phyloP scores from a whole-genome alignment of 805 yeast species.

The Komagataella pseudopastoris region DNA sequence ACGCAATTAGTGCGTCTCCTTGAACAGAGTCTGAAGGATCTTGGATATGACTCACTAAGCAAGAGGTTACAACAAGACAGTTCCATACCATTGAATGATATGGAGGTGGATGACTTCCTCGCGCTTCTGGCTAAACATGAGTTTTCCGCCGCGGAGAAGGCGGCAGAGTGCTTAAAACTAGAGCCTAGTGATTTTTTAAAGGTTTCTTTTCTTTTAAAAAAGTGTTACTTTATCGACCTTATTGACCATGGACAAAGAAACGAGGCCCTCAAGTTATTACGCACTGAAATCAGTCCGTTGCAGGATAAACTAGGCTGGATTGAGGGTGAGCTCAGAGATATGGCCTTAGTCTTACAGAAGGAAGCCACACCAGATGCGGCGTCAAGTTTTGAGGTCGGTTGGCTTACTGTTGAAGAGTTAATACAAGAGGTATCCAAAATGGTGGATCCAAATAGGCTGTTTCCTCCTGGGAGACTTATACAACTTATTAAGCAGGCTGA shows the following conservation, averaged over 20 bases:
- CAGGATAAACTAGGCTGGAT: constrained; percentile 1
- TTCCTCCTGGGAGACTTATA: neutral
- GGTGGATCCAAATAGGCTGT: neutral
- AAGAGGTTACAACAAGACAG: neutral
- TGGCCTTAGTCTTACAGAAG: neutral
- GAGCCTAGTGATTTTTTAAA: neutral
- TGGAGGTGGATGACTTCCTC: neutral
- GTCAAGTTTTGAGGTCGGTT: constrained; percentile 1
- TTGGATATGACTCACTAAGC: constrained; percentile 1
- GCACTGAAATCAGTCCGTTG: neutral
- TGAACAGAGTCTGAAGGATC: constrained; percentile 1
- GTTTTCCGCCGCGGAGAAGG: neutral
- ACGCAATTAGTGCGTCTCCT: constrained; percentile 1
- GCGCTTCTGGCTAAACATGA: neutral
- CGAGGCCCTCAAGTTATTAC: constrained; percentile 1
- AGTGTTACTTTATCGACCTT: neutral
- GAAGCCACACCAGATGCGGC: neutral
- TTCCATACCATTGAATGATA: neutral
- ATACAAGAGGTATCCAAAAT: neutral
- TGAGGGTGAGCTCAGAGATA: neutral
- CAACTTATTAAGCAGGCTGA: neutral
- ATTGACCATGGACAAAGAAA: neutral
- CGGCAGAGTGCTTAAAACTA: neutral
- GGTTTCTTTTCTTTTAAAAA: neutral
- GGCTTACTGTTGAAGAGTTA: neutral